Evolutionary conservation across 2,329 filamentous ascomycete species (phyloP).

Genomic region (Immersiporthe knoxdaviesiana): DNA sequence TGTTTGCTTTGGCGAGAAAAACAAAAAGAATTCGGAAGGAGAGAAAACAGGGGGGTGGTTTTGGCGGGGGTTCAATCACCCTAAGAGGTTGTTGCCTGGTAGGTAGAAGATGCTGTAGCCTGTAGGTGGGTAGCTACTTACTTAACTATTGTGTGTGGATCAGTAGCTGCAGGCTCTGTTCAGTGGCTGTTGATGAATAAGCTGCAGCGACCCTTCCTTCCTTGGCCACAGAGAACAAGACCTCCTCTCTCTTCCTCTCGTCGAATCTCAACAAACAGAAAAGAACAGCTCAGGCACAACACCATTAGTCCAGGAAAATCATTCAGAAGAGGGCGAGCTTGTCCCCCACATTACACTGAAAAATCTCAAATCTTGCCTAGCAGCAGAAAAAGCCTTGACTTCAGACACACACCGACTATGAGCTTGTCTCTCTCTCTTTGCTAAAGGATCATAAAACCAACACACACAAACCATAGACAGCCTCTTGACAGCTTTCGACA

Average conservation of each 20-base stretch:
- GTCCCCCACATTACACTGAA: not conserved
- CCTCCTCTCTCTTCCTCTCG: not conserved
- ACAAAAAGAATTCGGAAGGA: too few relatives aligned
- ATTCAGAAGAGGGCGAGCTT: not conserved
- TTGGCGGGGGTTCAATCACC: not conserved
- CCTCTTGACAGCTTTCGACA: not conserved
- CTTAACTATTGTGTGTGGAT: not conserved
- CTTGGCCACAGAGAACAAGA: not conserved
- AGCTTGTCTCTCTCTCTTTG: not conserved
- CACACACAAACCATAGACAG: not conserved
- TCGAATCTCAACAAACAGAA: not conserved
- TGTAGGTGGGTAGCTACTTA: too few relatives aligned
- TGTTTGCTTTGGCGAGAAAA: too few relatives aligned
- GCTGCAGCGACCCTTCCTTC: not conserved
- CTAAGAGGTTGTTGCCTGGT: too few relatives aligned
- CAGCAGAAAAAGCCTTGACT: too few relatives aligned
- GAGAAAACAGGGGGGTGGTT: not conserved
- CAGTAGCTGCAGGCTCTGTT: not conserved
- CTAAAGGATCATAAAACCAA: not conserved
- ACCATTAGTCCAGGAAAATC: not conserved
- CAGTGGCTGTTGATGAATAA: constrained; percentile 8
- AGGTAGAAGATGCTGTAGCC: too few relatives aligned
- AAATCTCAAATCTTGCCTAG: not conserved
- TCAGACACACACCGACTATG: not conserved
- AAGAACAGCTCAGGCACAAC: not conserved